Base-by-base conservation (phyloP, 2,329 filamentous ascomycete genomes). In the Furcasterigmium furcatum region DNA sequence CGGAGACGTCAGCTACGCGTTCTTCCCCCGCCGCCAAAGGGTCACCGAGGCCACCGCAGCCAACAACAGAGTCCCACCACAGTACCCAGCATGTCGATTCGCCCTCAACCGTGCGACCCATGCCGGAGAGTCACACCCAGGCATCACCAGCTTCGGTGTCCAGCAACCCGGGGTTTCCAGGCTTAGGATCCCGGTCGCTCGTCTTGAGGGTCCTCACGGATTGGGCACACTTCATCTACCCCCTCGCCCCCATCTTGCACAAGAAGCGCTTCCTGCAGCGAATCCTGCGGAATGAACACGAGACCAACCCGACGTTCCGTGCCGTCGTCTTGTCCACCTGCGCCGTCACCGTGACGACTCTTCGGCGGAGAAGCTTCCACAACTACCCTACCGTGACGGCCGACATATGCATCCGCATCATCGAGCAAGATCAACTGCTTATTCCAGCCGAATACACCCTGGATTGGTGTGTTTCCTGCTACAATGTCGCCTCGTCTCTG, bases 391-490 rank as follows among this genome's bases (percentile, higher is more conserved):
- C 43, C 25, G 46, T 66, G 12, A 65, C 61, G 1, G 54, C 62
- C 10, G 48, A 57, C 9, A 47, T 50, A 9, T 66, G 63, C 34
- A 38, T 61, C 3, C 50, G 55, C 13, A 57, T 64, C 13, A 54
- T 66, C 14, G 58, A 62, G 29, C 45, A 55, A 4, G 49, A 61
- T n/a, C 40, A 55, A 4, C 46, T 65, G 14, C 48, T 64, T 1
- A 38, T 34, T 38, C 49, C 55, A 1, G 36, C 45, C 0, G 25
- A 9, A 5, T 66, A 62, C 40, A 57, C 56, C 3, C 46, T 67
- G 1, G 63, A 67, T 36, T 66, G 62, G 52, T 65, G 63, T 46
- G 55, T 64, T 19, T 56, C 63, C n/a, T 59, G 62, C 52, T 68
- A 67, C 43, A 64, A 67, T 30, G 44, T 67, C 6, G 58, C 58